Base-by-base conservation (phyloP, 352 stramenopile genomes). In the Albugo laibachii region DNA sequence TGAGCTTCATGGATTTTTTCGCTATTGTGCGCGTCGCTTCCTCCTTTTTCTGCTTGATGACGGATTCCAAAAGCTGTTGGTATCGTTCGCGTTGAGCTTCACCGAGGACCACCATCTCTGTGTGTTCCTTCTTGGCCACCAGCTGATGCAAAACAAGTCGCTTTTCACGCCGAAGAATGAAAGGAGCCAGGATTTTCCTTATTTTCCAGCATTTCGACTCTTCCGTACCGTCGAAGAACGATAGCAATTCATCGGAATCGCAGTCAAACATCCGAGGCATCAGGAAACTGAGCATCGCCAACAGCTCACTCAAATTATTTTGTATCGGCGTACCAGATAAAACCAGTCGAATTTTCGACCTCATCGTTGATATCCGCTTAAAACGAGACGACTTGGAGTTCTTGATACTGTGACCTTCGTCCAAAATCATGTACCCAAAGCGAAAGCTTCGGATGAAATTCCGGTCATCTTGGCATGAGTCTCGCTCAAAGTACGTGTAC, bases 121-220 rank as follows among this genome's bases (percentile, higher is more conserved):
- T 60, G 3, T 69, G 49, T 34, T 80, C 62, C 2, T 65, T 95
- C 57, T 97, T 95, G 2, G 74, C 46, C 19, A 87, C 69, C 5
- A 96, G 64, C 54, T 98, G 88, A 47, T 67, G 73, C 40, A 98
- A 64, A 15, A 98, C 95, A 49, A 96, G 92, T 52, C 80, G 74
- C 62, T 99, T 99, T 36, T 97, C 79, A 20, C 95, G 77, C 10
- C 95, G 66, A 36, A 99, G 65, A 10, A 98, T 93, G 61, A 99
- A 99, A 0, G 95, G 95, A n/a, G 86, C 82, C 57, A 98, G 81
- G 48, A 98, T 81, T 46, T 93, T 83, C 16, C 78, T 78, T 13
- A 94, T 67, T 70, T 95, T 84, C 1, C 69, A 61, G 38, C 69
- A 83, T 50, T 86, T 86, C 48, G 69, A 82, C 24, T 83, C 62